Base-by-base conservation (phyloP, 2,329 filamentous ascomycete species). In the Microcyclosporella mali region DNA sequence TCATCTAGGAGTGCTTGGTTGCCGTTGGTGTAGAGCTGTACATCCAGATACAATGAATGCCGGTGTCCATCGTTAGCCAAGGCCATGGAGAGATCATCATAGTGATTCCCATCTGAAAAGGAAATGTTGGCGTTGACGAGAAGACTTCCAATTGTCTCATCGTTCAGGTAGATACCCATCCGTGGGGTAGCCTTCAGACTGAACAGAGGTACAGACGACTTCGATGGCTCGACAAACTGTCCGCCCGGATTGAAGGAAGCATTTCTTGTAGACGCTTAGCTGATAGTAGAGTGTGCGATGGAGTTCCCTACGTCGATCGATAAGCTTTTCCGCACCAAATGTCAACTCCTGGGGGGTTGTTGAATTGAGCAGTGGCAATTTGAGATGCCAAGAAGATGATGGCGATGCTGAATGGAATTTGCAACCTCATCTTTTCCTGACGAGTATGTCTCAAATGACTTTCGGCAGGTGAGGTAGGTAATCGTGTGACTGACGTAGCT, bases 311-410 rank as follows among this genome's bases (percentile, higher is more conserved):
- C 45, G 39, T 44, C 3, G 46, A 43, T 33, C 47, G 17, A 52
- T 72, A 73, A 6, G 69, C 68, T 47, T 73, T 73, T 8, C 70
- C 70, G 50, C 70, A 70, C 69, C 69, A 71, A n/a, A 69, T 69
- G 41, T 70, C 66, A 12, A 71, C 68, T 4, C 67, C 66, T 33
- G 63, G 38, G 28, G 47, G 47, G 33, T 50, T 52, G 40, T 52
- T 52, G 37, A 52, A 52, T 19, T 50, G 46, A 6, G 39, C 39
- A 10, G 6, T 32, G 15, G 30, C 15, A 32, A 4, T 16, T 32
- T 6, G 12, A 32, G 30, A n/a, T 16, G 30, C 15, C 12, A 32
- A 6, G 30, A 12, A 4, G 30, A n/a, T n/a, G 30, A 32, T 6
- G n/a, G 12, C 15, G 6, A 32, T 32, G 12, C 15, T 32, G 30